Base-by-base conservation (phyloP, 176 grass and related monocot species). In the Oryza rufipogon region DNA sequence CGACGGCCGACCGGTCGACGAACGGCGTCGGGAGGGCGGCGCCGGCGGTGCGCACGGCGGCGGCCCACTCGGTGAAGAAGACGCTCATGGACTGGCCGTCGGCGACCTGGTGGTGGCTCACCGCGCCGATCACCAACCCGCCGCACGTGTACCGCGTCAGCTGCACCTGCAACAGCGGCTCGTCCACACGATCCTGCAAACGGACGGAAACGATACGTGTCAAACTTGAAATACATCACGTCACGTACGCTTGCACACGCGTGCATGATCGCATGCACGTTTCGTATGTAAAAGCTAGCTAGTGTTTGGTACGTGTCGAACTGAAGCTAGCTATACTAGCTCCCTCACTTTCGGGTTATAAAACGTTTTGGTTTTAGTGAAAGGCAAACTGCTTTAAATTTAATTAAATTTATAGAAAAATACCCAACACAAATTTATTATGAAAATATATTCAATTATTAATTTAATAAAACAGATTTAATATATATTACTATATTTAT, bases 11-110 rank as follows among this genome's bases (percentile, higher is more conserved):
- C 11, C 44, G 85, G 60, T 86, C 70, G 22, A 65, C 8, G 77
- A 86, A 86, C 19, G 85, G 85, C 3, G 85, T 26, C 2, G 70
- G 22, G 10, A 74, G 14, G 15, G 3, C 1, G 0, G 60, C 19
- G 44, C 46, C 52, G 60, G 6, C 30, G 2, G 19, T 80, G 38
- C 86, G 79, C 10, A 74, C 83, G 15, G 83, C n/a, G 7, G 66
- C 6, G 6, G 86, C 90, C 90, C 86, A 92, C 2, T 30, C 74
- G 2, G 71, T 23, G 71, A 60, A 70, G 81, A 91, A 91, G 70
- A 23, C 41, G 54, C 89, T 87, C 81, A 91, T 87, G 52, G 89
- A 67, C 42, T 87, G 85, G 11, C 85, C 85, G 77, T 91, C 89
- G 77, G 89, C 56, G 64, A 88, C 77, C 0, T 70, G 64, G 81